A percentile compares a stretch with the other conserved stretches of the same genome.
Conservation (phyloP, 2,329 filamentous ascomycete species). For the Hymenoscyphus linearis region DNA sequence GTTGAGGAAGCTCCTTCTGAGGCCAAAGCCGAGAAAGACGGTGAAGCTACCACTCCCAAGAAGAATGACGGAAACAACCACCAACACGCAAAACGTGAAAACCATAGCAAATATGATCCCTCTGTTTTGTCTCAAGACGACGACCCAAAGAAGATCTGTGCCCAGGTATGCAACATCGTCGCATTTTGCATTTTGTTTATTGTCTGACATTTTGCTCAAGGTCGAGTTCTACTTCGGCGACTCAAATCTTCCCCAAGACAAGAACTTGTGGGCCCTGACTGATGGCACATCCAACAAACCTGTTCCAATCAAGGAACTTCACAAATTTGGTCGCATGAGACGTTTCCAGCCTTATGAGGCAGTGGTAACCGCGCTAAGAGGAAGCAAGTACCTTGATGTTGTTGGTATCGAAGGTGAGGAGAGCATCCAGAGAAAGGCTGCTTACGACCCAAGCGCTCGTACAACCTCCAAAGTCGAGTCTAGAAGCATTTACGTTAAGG, state of each 20-base stretch:
- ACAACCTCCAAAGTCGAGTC: constrained; percentile 46
- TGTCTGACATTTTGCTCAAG: constrained; percentile 38
- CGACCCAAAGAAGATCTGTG: constrained; percentile 61
- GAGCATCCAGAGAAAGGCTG: constrained; percentile 69
- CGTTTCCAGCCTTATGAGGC: constrained; percentile 80
- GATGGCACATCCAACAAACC: constrained; percentile 77
- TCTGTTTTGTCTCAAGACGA: constrained; percentile 50
- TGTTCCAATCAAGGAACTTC: constrained; percentile 70
- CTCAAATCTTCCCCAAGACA: constrained; percentile 82
- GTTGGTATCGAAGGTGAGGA: constrained; percentile 68
- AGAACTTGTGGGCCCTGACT: constrained; percentile 75
- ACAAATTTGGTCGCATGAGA: constrained; percentile 92
- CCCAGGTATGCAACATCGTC: constrained; percentile 45
- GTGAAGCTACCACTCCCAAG: constrained; percentile 10
- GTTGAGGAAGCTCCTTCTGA: constrained; percentile 3
- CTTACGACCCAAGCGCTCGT: constrained; percentile 58
- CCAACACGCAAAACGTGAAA: constrained; percentile 29
- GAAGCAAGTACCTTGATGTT: constrained; percentile 68
- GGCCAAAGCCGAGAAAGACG: constrained; percentile 6
- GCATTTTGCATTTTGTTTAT: neutral
- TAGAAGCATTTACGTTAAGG: constrained; percentile 85
- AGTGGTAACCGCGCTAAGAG: constrained; percentile 76
- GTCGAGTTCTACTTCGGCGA: constrained; percentile 96
- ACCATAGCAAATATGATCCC: constrained; percentile 52
- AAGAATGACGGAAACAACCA: constrained; percentile 7